Conservation (phyloP, 2,329 filamentous ascomycete genomes). For the Diaporthe ilicicola region DNA sequence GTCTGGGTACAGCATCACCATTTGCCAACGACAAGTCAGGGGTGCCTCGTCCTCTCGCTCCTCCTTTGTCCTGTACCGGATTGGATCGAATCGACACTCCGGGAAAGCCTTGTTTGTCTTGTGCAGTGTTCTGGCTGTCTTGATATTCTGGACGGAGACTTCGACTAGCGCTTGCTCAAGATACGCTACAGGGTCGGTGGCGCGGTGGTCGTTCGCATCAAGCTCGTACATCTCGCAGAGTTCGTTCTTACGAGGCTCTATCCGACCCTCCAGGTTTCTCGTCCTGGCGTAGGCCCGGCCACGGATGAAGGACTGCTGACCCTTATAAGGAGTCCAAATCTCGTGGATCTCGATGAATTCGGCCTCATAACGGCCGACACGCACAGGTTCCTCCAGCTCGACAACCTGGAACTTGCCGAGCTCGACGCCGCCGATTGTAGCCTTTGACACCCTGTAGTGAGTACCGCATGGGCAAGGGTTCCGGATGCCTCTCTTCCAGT, state of each 20-base stretch:
- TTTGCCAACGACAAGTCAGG: constrained; percentile 64
- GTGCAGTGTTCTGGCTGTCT: constrained; percentile 51
- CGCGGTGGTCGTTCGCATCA: constrained; percentile 45
- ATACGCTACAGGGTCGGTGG: constrained; percentile 33
- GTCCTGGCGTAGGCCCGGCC: constrained; percentile 50
- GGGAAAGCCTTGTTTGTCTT: constrained; percentile 65
- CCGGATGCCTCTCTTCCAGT: constrained; percentile 25
- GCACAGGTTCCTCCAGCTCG: constrained; percentile 37
- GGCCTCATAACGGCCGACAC: constrained; percentile 32
- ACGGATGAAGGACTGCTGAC: constrained; percentile 48
- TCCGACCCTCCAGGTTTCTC: constrained; percentile 45
- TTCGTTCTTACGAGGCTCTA: constrained; percentile 53
- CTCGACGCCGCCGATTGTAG: constrained; percentile 29
- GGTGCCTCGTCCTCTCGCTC: constrained; percentile 42
- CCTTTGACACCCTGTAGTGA: constrained; percentile 19
- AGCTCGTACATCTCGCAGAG: constrained; percentile 53
- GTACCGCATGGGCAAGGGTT: constrained; percentile 28
- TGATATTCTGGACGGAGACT: constrained; percentile 48
- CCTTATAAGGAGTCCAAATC: constrained; percentile 48
- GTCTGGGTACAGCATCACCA: constrained; percentile 44
- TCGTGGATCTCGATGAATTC: constrained; percentile 47
- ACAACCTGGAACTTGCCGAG: constrained; percentile 33
- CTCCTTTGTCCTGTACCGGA: constrained; percentile 35
- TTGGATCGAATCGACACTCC: constrained; percentile 40
- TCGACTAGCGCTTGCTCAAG: constrained; percentile 52